Evolutionary conservation across 768 basidiomycete genomes (phyloP).

Genomic region (Cyclocybe cylindracea): DNA sequence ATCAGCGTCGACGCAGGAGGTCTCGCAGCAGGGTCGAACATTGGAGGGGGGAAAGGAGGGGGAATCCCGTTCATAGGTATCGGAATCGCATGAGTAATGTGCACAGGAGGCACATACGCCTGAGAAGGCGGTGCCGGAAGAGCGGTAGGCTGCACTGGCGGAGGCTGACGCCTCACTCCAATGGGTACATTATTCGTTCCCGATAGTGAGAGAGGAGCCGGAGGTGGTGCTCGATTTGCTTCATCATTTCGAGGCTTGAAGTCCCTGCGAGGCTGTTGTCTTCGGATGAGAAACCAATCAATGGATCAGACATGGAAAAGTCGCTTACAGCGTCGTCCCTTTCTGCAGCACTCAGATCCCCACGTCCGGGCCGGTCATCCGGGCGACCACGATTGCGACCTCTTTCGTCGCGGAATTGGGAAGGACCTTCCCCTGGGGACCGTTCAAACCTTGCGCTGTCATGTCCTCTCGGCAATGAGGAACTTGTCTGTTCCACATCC

Average conservation of each 20-base stretch:
- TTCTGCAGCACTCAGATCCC: too few relatives aligned
- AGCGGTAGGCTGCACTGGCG: constrained; percentile 1
- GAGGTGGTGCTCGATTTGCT: constrained; percentile 15
- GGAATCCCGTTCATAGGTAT: background rate
- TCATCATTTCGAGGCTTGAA: constrained; percentile 23
- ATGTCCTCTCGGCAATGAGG: too few relatives aligned
- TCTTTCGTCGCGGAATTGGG: too few relatives aligned
- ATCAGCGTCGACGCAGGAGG: constrained; percentile 17
- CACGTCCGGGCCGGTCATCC: too few relatives aligned
- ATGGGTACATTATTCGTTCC: constrained; percentile 42
- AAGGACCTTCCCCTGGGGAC: too few relatives aligned
- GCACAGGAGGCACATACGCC: background rate
- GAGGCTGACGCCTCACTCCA: constrained; percentile 24
- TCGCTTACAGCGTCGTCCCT: too few relatives aligned
- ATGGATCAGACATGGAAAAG: background rate
- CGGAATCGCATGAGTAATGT: too few relatives aligned
- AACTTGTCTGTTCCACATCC: too few relatives aligned
- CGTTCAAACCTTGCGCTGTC: too few relatives aligned
- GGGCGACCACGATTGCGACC: too few relatives aligned
- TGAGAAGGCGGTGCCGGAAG: background rate
- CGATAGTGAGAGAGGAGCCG: constrained; percentile 19
- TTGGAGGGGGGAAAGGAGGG: constrained; percentile 4
- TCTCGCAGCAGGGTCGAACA: constrained; percentile 15
- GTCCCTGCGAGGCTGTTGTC: constrained; percentile 18
- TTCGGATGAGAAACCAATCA: background rate